Percentiles rank a stretch among this genome's conserved stretches.
Evolutionary conservation across 352 stramenopile genomes (phyloP).

Genomic region (Phytophthora citricola): DNA sequence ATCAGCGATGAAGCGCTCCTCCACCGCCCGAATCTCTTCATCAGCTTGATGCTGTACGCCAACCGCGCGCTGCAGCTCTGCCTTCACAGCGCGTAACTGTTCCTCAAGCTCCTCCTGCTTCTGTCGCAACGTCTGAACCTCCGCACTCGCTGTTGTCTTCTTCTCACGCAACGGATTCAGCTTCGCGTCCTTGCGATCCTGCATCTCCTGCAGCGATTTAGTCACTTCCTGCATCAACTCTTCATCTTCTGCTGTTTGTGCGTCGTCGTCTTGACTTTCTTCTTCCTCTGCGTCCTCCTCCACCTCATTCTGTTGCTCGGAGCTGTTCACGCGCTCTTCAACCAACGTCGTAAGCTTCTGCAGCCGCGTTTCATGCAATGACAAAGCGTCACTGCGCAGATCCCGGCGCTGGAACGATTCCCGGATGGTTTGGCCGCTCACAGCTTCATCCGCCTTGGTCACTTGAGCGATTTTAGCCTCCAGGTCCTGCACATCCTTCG

Average conservation of each 20-base stretch:
- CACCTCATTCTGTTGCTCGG: constrained; percentile 38
- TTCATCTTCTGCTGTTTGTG: constrained; percentile 32
- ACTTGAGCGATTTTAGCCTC: constrained; percentile 54
- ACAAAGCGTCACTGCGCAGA: constrained; percentile 72
- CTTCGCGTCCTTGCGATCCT: constrained; percentile 46
- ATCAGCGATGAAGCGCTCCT: constrained; percentile 58
- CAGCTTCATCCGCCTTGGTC: constrained; percentile 52
- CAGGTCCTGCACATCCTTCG: constrained; percentile 58
- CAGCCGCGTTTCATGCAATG: constrained; percentile 55
- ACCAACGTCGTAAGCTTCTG: constrained; percentile 51
- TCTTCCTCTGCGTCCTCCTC: constrained; percentile 27
- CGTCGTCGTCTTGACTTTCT: constrained; percentile 20
- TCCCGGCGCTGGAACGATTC: constrained; percentile 83
- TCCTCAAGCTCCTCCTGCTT: constrained; percentile 62
- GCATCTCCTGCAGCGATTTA: constrained; percentile 42
- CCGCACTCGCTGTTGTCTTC: constrained; percentile 16
- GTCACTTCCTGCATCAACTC: constrained; percentile 47
- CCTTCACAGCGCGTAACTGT: constrained; percentile 57
- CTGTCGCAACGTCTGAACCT: constrained; percentile 41
- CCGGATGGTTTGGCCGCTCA: constrained; percentile 76
- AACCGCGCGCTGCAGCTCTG: constrained; percentile 52
- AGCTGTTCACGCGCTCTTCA: constrained; percentile 43
- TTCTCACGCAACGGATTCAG: constrained; percentile 44
- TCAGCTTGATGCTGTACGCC: constrained; percentile 49
- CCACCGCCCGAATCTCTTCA: constrained; percentile 51